These are phyloP conservation scores for Dichotomopilus funicola DNA, from an alignment of 2,329 filamentous ascomycete species.

Conservation along the genomic window DNA sequence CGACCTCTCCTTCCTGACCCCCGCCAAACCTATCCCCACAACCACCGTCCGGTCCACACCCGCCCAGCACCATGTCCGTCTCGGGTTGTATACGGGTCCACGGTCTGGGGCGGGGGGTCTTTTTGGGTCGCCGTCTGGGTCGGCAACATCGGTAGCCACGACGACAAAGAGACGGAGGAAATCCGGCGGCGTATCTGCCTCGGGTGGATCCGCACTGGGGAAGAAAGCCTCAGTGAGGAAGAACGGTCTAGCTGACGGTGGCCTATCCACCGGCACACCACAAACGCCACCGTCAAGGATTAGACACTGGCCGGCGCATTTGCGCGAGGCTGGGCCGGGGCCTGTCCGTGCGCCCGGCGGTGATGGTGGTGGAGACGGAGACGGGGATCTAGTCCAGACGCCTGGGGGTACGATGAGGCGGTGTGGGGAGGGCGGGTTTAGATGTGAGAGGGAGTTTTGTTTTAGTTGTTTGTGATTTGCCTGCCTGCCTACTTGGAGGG, in stretches of 20 bases:
- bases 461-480: constrained; percentile 44
- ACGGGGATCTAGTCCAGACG: constrained; percentile 32
- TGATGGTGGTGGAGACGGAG: background rate
- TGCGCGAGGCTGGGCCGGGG: too few relatives aligned
- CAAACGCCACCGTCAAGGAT: too few relatives aligned
- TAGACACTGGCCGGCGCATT: too few relatives aligned
- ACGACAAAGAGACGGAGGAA: background rate
- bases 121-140: too few relatives aligned
- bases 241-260: too few relatives aligned
- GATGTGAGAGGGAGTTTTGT: constrained; percentile 53
- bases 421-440: constrained; percentile 51
- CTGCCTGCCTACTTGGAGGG: background rate
- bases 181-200: too few relatives aligned
- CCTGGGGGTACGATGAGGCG: constrained; percentile 44
- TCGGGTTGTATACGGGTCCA: background rate
- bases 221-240: too few relatives aligned
- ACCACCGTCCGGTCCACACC: constrained; percentile 6
- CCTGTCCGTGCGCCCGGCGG: background rate
- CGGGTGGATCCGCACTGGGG: too few relatives aligned
- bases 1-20: constrained; percentile 31
- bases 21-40: constrained; percentile 14
- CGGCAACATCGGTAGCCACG: too few relatives aligned
- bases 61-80: constrained; percentile 6
- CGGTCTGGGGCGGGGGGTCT: background rate
- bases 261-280: too few relatives aligned